Base-by-base conservation (phyloP, 2,329 filamentous ascomycete genomes). In the Monilinia fructicola region DNA sequence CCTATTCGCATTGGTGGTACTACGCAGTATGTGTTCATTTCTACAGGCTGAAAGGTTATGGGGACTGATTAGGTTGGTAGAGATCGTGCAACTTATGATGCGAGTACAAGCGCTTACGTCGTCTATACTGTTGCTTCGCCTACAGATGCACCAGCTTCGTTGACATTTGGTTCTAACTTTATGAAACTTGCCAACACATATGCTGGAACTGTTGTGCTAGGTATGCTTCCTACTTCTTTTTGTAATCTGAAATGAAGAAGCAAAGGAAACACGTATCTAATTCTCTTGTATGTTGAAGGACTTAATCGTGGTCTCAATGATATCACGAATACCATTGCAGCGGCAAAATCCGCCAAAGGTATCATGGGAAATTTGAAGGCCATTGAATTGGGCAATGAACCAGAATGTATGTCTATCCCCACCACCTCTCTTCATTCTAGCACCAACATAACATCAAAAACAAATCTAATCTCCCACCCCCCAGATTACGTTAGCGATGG, bases 1-100 rank as follows among this genome's bases (percentile, higher is more conserved):
- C 83, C 83, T 0, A 79, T 86, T 55, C 78, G 84, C 61, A 85
- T 86, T 64, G 84, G 84, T n/a, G 84, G 84, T 2, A 86, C 84
- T 0, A 86, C 84, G 0, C 83, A 85, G 77, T 80, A 68, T 64
- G 76, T 66, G 38, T n/a, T 11, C 4, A 31, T 40, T 10, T 10
- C 23, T 7, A 16, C 21, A 10, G 18, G 9, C 11, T 16, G 14
- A 28, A 16, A 60, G 3, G 3, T 0, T n/a, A 16, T 10, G 1
- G 5, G 38, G 10, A 31, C 28, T 10, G n/a, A 50, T 23, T 53
- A 67, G 38, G 1, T 23, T 0, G 40, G 14, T 14, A 80, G 78
- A 70, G 84, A 86, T 69, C 80, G 84, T 5, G 84, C 84, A 1
- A 79, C 76, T 2, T 86, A 82, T 68, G 80, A 85, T 72, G 70